These are phyloP conservation scores for Metschnikowia santaceciliae DNA, from an alignment of 805 yeast genomes.

Conservation along the genomic window DNA sequence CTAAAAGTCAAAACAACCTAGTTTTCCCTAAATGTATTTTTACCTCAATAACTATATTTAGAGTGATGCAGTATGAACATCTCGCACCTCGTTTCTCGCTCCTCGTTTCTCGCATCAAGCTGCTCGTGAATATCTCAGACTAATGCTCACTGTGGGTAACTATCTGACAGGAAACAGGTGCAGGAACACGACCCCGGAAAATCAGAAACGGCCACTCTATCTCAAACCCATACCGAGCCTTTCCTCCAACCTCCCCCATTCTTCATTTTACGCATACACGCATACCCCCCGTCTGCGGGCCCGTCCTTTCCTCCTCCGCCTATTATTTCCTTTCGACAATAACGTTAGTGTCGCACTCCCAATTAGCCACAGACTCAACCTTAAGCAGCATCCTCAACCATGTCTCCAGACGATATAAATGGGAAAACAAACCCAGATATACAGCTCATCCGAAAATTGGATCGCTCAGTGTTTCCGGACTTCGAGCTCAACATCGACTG, in stretches of 20 bases:
- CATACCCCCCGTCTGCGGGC: not conserved
- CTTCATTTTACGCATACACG: not conserved
- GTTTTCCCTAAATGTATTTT: no score
- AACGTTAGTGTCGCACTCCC: not conserved
- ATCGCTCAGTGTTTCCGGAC: conserved; percentile 17
- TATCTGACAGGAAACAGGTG: not conserved
- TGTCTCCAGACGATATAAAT: not conserved
- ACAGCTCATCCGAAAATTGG: conserved; percentile 3
- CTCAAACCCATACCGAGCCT: not conserved
- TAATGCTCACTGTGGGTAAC: not conserved
- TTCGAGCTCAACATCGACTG: conserved; percentile 25
- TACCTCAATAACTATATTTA: no score
- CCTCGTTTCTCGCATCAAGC: not conserved
- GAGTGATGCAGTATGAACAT: no score
- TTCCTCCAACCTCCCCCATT: not conserved
- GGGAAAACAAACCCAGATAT: conserved; percentile 1
- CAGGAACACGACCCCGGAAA: conserved; percentile 4
- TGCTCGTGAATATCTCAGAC: no score
- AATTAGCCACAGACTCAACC: not conserved
- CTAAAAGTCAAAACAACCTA: no score
- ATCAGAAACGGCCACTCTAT: not conserved
- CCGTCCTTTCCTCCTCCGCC: not conserved
- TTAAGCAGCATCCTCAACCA: not conserved
- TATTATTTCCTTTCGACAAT: not conserved
- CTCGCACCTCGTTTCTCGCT: not conserved